Evolutionary conservation across 768 basidiomycete genomes (phyloP).

Genomic region (Mycena filopes): DNA sequence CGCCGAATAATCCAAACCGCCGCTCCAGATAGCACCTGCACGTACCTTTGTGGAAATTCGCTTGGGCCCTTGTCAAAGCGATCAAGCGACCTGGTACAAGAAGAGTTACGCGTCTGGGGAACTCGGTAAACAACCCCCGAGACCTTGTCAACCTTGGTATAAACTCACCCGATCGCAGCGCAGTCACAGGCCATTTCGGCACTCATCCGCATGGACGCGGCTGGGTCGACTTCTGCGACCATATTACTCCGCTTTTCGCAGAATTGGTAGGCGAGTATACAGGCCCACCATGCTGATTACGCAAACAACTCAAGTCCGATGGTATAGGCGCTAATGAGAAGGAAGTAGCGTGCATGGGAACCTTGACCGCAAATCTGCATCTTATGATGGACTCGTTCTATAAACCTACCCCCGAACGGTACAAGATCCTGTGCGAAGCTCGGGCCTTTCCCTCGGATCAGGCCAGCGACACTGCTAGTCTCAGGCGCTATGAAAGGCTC

Average conservation of each 20-base stretch:
- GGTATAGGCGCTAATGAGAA: constrained; percentile 80
- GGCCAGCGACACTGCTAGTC: constrained; percentile 50
- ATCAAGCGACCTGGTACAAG: constrained; percentile 75
- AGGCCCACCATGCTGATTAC: background rate
- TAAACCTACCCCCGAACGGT: constrained; percentile 83
- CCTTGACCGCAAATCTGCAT: constrained; percentile 95
- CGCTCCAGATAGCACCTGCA: constrained; percentile 62
- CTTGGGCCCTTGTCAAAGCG: constrained; percentile 84
- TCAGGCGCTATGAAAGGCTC: constrained; percentile 15
- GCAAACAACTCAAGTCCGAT: constrained; percentile 37
- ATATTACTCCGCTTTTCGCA: constrained; percentile 79
- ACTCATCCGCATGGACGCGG: constrained; percentile 84
- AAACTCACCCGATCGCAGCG: constrained; percentile 58
- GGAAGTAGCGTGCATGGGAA: constrained; percentile 97
- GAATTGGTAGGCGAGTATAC: constrained; percentile 78
- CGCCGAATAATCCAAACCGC: background rate
- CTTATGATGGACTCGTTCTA: constrained; percentile 96
- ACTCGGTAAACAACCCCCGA: constrained; percentile 59
- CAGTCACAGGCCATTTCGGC: constrained; percentile 85
- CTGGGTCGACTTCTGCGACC: constrained; percentile 84
- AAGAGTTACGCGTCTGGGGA: constrained; percentile 90
- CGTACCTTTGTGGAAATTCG: constrained; percentile 97
- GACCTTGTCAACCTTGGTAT: constrained; percentile 26
- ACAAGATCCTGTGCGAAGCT: constrained; percentile 95
- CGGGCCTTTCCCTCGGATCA: constrained; percentile 97